These are phyloP conservation scores for Eucalyptus erythrocorys DNA, from an alignment of 345 rosid genomes.

Conservation along the genomic window DNA sequence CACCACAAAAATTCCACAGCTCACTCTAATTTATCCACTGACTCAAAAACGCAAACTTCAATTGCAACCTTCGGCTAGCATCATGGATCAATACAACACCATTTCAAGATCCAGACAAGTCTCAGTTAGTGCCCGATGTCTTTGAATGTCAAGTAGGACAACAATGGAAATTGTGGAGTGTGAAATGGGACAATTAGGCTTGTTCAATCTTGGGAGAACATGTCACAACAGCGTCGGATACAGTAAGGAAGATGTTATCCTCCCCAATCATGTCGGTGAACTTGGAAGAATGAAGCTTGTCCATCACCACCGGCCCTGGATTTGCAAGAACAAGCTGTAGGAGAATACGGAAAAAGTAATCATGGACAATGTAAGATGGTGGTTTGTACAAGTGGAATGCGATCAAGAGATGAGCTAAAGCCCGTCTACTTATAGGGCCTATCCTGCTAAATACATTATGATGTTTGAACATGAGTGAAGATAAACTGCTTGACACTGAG, in stretches of 20 bases:
- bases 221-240: constrained; percentile 57
- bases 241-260: constrained; percentile 56
- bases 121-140: neutral
- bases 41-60: neutral
- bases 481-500: neutral
- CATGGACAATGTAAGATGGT: neutral
- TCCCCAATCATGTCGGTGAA: constrained; percentile 39
- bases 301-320: constrained; percentile 58
- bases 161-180: neutral
- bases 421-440: neutral
- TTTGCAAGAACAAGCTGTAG: constrained; percentile 64
- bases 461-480: neutral
- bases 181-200: neutral
- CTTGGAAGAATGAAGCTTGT: constrained; percentile 52
- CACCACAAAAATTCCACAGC: too few species aligned
- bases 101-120: neutral
- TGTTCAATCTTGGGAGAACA: constrained; percentile 6
- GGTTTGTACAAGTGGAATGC: neutral
- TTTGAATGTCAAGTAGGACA: neutral
- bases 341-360: neutral
- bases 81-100: neutral
- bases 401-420: neutral
- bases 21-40: too few species aligned
- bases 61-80: neutral
- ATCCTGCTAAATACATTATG: neutral